phyloP scores from a whole-genome alignment of 192 early-diverging fungal species.

The Mortierella claussenii region DNA sequence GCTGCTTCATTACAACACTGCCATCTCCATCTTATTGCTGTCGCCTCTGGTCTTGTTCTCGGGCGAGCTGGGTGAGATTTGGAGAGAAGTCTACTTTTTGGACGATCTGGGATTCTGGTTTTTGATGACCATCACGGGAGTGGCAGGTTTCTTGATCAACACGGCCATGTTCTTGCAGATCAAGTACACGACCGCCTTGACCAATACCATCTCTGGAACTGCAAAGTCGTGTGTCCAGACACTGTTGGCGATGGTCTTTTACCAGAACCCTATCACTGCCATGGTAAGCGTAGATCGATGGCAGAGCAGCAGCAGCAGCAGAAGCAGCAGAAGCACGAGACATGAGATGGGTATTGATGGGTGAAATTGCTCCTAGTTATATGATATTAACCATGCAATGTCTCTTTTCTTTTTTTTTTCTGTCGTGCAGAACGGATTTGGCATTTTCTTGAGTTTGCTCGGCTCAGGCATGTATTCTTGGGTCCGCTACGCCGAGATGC shows the following conservation, averaged over 20 bases:
- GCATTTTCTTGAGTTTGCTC: constrained; percentile 66
- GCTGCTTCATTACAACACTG: constrained; percentile 74
- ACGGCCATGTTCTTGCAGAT: constrained; percentile 78
- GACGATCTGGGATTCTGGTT: constrained; percentile 64
- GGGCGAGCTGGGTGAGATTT: constrained; percentile 66
- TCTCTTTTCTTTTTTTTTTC: constrained; percentile 11
- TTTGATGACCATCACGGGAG: constrained; percentile 69
- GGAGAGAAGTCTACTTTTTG: constrained; percentile 57
- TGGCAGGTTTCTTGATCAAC: constrained; percentile 74
- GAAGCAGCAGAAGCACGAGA: no score
- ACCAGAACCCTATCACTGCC: constrained; percentile 68
- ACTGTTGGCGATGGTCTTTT: constrained; percentile 67
- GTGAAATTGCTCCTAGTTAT: no score
- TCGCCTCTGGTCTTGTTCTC: constrained; percentile 67
- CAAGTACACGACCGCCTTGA: constrained; percentile 74
- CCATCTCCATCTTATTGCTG: constrained; percentile 67
- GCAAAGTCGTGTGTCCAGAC: constrained; percentile 77
- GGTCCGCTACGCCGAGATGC: constrained; percentile 66
- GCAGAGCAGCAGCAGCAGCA: no score
- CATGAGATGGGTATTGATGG: no score
- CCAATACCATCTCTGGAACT: constrained; percentile 76
- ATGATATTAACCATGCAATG: no score
- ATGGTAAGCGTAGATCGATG: constrained; percentile 68
- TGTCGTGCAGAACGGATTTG: constrained; percentile 60
- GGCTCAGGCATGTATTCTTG: constrained; percentile 69